A percentile compares a stretch with the other conserved stretches of the same genome.
These are phyloP conservation scores for Russula emetica DNA, from an alignment of 768 basidiomycete genomes.

Conservation along the genomic window DNA sequence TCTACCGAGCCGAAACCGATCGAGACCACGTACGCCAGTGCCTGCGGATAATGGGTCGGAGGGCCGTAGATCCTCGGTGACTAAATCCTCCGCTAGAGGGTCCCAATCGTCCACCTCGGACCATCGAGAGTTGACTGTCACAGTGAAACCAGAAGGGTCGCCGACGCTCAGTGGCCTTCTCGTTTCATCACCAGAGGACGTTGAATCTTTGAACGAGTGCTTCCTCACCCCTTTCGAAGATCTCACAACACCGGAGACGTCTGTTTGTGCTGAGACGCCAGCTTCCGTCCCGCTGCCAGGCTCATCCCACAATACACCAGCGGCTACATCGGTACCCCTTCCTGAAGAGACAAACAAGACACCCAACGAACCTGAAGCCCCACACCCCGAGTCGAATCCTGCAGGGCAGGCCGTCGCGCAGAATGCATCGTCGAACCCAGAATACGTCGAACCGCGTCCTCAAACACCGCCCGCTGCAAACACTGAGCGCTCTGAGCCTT, in stretches of 20 bases:
- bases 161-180: slow-evolving; percentile 23
- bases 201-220: slow-evolving; percentile 4
- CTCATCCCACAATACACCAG: slow-evolving; percentile 34
- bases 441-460: background rate
- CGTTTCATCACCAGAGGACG: slow-evolving; percentile 12
- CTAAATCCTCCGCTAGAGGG: slow-evolving; percentile 3
- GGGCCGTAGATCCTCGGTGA: background rate
- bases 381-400: background rate
- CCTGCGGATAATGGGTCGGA: background rate
- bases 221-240: slow-evolving; percentile 23
- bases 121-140: background rate
- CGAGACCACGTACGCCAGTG: slow-evolving; percentile 7
- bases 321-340: background rate
- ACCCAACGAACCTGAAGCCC: background rate
- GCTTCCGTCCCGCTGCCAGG: slow-evolving; percentile 30
- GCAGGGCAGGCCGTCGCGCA: background rate
- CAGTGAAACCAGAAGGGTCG: slow-evolving; percentile 7
- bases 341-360: slow-evolving; percentile 7
- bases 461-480: background rate
- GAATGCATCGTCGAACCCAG: background rate
- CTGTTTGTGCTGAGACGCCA: slow-evolving; percentile 28
- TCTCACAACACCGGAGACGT: background rate
- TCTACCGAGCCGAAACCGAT: slow-evolving; percentile 23
- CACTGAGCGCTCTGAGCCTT: slow-evolving; percentile 7
- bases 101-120: slow-evolving; percentile 4